Conservation (phyloP, 257 asterid species). For the Solanum tarijense region DNA sequence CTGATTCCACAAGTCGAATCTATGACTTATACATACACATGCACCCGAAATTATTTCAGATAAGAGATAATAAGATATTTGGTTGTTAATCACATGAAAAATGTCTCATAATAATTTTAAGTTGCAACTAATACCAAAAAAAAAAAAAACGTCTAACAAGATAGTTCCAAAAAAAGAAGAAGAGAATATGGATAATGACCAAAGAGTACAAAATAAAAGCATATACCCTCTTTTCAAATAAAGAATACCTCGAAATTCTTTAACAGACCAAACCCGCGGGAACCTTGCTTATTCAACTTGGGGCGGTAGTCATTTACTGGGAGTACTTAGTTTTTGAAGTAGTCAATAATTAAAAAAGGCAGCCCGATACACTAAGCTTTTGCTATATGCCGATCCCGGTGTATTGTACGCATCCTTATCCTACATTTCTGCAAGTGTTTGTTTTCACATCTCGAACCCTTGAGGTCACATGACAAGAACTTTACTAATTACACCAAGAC, state of each 20-base stretch:
- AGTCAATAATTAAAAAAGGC: background rate
- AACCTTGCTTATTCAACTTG: background rate
- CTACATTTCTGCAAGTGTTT: background rate
- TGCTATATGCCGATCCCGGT: background rate
- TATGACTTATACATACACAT: background rate
- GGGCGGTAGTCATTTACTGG: background rate
- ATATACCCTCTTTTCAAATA: background rate
- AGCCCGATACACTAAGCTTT: background rate
- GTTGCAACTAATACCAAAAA: background rate
- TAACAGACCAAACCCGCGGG: slow-evolving; percentile 2
- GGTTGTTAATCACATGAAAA: background rate
- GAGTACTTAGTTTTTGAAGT: background rate
- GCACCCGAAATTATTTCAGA: too few species aligned
- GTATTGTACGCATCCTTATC: background rate
- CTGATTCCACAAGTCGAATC: background rate
- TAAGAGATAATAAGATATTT: background rate
- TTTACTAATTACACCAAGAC: background rate
- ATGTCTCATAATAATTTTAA: background rate
- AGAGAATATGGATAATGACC: background rate
- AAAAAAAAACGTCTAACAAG: background rate
- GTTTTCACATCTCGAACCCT: background rate
- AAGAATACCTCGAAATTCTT: background rate
- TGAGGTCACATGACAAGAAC: background rate
- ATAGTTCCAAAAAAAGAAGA: background rate
- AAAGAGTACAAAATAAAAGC: background rate